Percentiles rank a stretch among this genome's conserved stretches.
Evolutionary conservation across 805 yeast genomes (phyloP).

Genomic region (Metschnikowia anglica): DNA sequence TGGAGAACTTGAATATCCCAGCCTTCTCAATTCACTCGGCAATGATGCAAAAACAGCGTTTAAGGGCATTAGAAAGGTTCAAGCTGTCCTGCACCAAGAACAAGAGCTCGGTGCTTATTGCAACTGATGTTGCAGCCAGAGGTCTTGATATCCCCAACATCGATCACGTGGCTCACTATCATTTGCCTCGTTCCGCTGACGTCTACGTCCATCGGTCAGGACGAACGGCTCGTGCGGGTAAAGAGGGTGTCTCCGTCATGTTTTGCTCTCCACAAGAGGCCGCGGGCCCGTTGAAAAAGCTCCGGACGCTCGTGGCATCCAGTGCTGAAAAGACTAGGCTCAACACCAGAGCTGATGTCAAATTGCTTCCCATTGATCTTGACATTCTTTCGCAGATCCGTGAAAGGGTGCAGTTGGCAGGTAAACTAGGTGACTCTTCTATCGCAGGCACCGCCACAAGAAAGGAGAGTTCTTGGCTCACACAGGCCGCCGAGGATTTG

Average conservation of each 20-base stretch:
- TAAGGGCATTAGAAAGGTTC: conserved; percentile 82
- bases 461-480: conserved; percentile 78
- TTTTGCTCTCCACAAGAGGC: conserved; percentile 93
- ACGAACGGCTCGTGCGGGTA: conserved; percentile 96
- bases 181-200: conserved; percentile 91
- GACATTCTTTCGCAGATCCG: conserved; percentile 69
- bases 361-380: conserved; percentile 72
- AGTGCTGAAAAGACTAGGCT: conserved; percentile 24
- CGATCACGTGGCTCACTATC: conserved; percentile 94
- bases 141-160: conserved; percentile 91
- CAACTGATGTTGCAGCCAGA: conserved; percentile 98
- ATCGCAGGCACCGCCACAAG: conserved; percentile 56
- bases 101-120: conserved; percentile 69
- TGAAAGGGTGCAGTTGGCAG: conserved; percentile 66
- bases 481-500: conserved; percentile 88
- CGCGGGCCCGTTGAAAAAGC: conserved; percentile 77
- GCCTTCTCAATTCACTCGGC: conserved; percentile 84
- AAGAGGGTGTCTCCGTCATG: conserved; percentile 92
- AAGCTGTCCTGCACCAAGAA: conserved; percentile 48
- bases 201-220: conserved; percentile 95
- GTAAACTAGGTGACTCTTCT: conserved; percentile 72
- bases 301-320: conserved; percentile 56
- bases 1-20: conserved; percentile 67
- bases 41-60: conserved; percentile 92
- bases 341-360: conserved; percentile 50